Conservation (phyloP, 768 basidiomycete genomes). For the Kwoniella europaea region DNA sequence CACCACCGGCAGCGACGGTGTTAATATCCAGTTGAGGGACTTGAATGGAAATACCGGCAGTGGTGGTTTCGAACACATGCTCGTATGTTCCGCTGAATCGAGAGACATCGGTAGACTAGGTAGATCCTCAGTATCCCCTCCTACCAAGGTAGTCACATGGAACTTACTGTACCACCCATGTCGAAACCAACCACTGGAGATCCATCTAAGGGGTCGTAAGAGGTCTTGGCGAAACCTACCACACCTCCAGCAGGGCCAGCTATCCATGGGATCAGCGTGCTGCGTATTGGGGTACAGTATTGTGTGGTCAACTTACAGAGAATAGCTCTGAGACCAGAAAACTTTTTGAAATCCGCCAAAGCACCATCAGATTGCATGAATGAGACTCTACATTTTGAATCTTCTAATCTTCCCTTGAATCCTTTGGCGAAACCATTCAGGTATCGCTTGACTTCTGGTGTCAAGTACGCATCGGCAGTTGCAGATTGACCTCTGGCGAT, state of each 20-base stretch:
- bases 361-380: slow-evolving; percentile 91
- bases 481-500: slow-evolving; percentile 48
- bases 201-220: slow-evolving; percentile 77
- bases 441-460: slow-evolving; percentile 47
- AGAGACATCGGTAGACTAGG: slow-evolving; percentile 67
- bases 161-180: slow-evolving; percentile 66
- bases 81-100: slow-evolving; percentile 90
- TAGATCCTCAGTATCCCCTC: neutral
- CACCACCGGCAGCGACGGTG: slow-evolving; percentile 74
- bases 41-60: slow-evolving; percentile 43
- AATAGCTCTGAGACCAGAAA: slow-evolving; percentile 84
- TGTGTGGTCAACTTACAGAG: slow-evolving; percentile 10
- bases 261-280: slow-evolving; percentile 62
- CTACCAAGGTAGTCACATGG: neutral
- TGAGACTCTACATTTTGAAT: slow-evolving; percentile 22
- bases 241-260: slow-evolving; percentile 91
- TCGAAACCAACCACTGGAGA: slow-evolving; percentile 82
- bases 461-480: slow-evolving; percentile 52
- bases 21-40: slow-evolving; percentile 53
- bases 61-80: slow-evolving; percentile 64
- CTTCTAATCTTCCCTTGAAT: slow-evolving; percentile 36
- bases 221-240: slow-evolving; percentile 87
- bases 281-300: neutral
- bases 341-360: slow-evolving; percentile 64
- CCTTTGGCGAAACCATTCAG: slow-evolving; percentile 45